A percentile compares a stretch with the other conserved stretches of the same genome.
These are phyloP conservation scores for Rhodamnia rubescens DNA, from an alignment of 345 rosid species.

Conservation along the genomic window DNA sequence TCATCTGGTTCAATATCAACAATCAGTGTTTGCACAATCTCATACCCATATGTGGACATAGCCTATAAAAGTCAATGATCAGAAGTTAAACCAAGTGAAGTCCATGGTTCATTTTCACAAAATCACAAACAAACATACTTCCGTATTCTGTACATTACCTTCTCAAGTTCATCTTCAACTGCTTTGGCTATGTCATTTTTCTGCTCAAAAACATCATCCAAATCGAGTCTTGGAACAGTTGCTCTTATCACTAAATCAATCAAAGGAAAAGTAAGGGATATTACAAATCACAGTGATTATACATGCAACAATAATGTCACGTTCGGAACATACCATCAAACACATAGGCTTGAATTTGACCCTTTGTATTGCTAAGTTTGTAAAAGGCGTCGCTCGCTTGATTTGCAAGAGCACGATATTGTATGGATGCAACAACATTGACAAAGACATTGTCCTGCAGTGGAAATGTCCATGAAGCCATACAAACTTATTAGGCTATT, in stretches of 20 bases:
- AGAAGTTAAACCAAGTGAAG: not conserved
- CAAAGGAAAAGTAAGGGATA: not conserved
- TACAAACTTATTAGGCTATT: not conserved
- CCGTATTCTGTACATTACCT: slow-evolving; percentile 1
- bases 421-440: slow-evolving; percentile 34
- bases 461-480: not conserved
- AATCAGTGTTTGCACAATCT: slow-evolving; percentile 18
- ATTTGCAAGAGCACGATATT: slow-evolving; percentile 25
- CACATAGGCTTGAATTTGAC: slow-evolving; percentile 37
- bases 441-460: slow-evolving; percentile 38
- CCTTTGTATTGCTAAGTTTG: slow-evolving; percentile 26
- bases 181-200: slow-evolving; percentile 30
- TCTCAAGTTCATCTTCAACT: slow-evolving; percentile 31
- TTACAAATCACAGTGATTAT: not conserved
- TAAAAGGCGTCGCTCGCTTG: slow-evolving; percentile 33
- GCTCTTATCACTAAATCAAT: slow-evolving; percentile 20
- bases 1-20: slow-evolving; percentile 18
- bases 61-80: slow-evolving; percentile 1
- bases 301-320: not conserved
- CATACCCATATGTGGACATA: slow-evolving; percentile 15
- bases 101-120: not conserved
- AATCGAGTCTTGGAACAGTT: slow-evolving; percentile 17
- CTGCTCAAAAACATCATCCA: slow-evolving; percentile 30
- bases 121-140: not conserved
- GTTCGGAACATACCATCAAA: slow-evolving; percentile 19